These are phyloP conservation scores for Parvularia atlantis DNA, from an alignment of 78 protist species.

Conservation along the genomic window DNA sequence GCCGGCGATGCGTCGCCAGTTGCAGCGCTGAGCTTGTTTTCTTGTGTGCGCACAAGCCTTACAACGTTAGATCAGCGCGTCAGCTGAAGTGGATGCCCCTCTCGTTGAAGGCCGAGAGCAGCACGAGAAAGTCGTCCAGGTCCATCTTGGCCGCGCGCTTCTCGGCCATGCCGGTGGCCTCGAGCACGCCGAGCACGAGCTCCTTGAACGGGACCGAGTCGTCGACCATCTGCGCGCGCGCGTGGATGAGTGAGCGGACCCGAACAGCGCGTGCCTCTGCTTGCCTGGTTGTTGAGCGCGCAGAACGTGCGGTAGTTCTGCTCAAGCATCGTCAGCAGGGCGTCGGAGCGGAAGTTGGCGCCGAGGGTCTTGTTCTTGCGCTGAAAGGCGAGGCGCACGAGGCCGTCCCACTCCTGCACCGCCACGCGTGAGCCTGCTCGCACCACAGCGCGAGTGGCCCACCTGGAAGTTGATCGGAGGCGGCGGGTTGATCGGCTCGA, in stretches of 20 bases:
- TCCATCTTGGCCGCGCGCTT: conserved; percentile 69
- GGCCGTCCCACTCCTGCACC: conserved; percentile 94
- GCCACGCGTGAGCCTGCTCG: not conserved
- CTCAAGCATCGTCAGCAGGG: conserved; percentile 59
- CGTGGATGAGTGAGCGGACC: not conserved
- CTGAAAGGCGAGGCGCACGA: conserved; percentile 78
- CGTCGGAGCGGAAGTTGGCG: conserved; percentile 56
- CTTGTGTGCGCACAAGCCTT: no score
- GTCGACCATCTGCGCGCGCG: not conserved
- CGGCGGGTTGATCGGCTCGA: conserved; percentile 89
- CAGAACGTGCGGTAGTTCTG: conserved; percentile 68
- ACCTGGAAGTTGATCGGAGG: conserved; percentile 87
- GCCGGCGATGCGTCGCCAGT: no score
- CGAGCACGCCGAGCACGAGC: conserved; percentile 25
- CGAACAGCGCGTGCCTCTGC: not conserved
- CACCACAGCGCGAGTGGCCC: not conserved
- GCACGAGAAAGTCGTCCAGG: conserved; percentile 69
- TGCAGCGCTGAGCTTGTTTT: no score
- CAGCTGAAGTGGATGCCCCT: conserved; percentile 11
- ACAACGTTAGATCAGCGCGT: no score
- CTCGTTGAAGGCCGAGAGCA: conserved; percentile 11
- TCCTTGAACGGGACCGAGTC: conserved; percentile 22
- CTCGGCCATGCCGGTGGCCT: conserved; percentile 36
- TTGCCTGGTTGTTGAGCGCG: conserved; percentile 46
- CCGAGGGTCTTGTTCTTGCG: conserved; percentile 94